These are phyloP conservation scores for Candida coquimbonensis DNA, from an alignment of 805 yeast genomes.

Conservation along the genomic window DNA sequence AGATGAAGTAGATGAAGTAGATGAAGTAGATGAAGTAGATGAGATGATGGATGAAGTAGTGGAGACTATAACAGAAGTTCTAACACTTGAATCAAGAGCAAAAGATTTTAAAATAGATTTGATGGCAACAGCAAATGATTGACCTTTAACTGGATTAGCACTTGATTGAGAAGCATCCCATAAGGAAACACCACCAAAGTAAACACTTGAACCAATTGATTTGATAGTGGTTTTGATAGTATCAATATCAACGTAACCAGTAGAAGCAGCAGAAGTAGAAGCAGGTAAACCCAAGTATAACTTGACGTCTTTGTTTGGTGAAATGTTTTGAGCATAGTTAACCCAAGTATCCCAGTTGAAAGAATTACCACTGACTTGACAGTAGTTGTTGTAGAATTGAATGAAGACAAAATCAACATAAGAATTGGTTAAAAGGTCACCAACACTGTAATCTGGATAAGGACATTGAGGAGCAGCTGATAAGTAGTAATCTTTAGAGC, in stretches of 20 bases:
- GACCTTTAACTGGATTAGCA: constrained; percentile 38
- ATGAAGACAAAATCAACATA: constrained; percentile 75
- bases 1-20: constrained; percentile 7
- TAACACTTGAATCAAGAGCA: background rate
- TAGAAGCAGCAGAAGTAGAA: constrained; percentile 46
- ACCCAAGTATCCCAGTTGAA: constrained; percentile 78
- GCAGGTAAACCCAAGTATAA: constrained; percentile 75
- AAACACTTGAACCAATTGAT: constrained; percentile 61
- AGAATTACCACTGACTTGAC: constrained; percentile 38
- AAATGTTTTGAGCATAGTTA: constrained; percentile 44
- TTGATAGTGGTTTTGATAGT: constrained; percentile 43
- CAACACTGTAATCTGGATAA: constrained; percentile 69
- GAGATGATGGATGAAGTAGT: constrained; percentile 3
- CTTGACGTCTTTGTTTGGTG: constrained; percentile 66
- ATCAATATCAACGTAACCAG: constrained; percentile 47
- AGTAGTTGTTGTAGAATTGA: constrained; percentile 86
- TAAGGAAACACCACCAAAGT: constrained; percentile 81
- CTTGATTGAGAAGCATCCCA: constrained; percentile 88
- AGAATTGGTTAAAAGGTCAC: constrained; percentile 50
- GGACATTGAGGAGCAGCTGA: constrained; percentile 94
- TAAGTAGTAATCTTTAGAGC: constrained; percentile 58
- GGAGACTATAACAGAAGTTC: constrained; percentile 4
- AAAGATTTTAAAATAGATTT: constrained; percentile 32
- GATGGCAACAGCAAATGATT: constrained; percentile 35
- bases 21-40: constrained; percentile 2